phyloP scores from a whole-genome alignment of 2,329 filamentous ascomycete genomes.

The Lachnellula subtilissima region DNA sequence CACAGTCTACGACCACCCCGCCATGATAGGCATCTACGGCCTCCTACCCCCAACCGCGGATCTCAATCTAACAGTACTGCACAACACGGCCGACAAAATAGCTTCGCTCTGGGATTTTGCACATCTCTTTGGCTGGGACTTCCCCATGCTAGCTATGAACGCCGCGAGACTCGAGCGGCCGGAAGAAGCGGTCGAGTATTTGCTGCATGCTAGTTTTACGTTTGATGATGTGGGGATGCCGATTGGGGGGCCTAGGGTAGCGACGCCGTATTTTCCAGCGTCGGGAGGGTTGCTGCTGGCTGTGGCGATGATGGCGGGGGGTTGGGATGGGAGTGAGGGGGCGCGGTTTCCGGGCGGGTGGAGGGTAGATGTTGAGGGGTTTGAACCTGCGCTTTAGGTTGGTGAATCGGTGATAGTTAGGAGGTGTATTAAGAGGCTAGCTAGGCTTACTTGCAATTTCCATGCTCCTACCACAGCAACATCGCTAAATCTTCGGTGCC shows the following conservation, averaged over 20 bases:
- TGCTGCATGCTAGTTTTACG: conserved; percentile 44
- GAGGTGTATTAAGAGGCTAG: too few relatives aligned
- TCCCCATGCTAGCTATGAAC: conserved; percentile 44
- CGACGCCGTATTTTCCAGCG: conserved; percentile 54
- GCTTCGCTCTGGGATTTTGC: conserved; percentile 38
- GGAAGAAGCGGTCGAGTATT: conserved; percentile 37
- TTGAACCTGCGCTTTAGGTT: conserved; percentile 22
- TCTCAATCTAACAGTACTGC: conserved; percentile 34
- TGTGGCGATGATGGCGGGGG: conserved; percentile 52
- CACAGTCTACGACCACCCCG: conserved; percentile 40
- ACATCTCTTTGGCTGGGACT: conserved; percentile 43
- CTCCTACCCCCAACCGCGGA: conserved; percentile 37
- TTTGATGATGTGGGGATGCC: conserved; percentile 56
- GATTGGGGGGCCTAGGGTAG: conserved; percentile 46
- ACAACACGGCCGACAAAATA: conserved; percentile 37
- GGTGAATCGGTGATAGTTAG: too few relatives aligned
- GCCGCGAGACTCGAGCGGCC: conserved; percentile 38
- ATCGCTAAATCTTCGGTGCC: too few relatives aligned
- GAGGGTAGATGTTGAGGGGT: conserved; percentile 46
- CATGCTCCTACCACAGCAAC: too few relatives aligned
- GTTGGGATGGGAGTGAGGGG: conserved; percentile 48
- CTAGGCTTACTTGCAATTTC: too few relatives aligned
- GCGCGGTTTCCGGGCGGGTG: conserved; percentile 45
- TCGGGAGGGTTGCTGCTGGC: conserved; percentile 46
- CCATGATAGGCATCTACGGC: conserved; percentile 41